Evolutionary conservation across 2,329 filamentous ascomycete species (phyloP).

Genomic region (Aspergillus melleus): DNA sequence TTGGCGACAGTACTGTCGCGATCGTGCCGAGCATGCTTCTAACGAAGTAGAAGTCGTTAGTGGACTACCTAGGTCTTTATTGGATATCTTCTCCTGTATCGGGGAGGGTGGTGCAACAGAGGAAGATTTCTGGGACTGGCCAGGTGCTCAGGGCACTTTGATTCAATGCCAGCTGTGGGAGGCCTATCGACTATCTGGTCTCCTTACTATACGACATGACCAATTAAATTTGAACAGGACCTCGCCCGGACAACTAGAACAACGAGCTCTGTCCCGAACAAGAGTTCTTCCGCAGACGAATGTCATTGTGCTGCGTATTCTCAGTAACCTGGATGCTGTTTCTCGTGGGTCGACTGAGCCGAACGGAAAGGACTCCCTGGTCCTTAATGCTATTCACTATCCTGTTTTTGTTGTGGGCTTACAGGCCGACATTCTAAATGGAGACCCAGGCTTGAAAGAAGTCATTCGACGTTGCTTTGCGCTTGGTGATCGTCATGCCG

Average conservation of each 20-base stretch:
- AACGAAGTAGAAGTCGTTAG: slow-evolving; percentile 26
- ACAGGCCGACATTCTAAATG: slow-evolving; percentile 12
- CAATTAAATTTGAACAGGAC: neutral
- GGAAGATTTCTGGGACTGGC: slow-evolving; percentile 31
- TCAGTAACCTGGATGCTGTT: slow-evolving; percentile 29
- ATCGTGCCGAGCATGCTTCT: neutral
- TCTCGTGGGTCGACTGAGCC: slow-evolving; percentile 19
- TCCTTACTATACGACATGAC: slow-evolving; percentile 23
- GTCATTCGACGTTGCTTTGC: slow-evolving; percentile 13
- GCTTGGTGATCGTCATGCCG: neutral
- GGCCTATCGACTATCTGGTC: slow-evolving; percentile 28
- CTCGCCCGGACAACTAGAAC: neutral
- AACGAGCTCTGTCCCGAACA: neutral
- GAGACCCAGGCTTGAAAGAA: slow-evolving; percentile 19
- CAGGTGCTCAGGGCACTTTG: slow-evolving; percentile 25
- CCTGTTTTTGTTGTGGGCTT: slow-evolving; percentile 25
- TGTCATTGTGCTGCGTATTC: slow-evolving; percentile 21
- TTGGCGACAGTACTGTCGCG: slow-evolving; percentile 29
- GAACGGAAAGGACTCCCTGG: slow-evolving; percentile 14
- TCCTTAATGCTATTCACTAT: slow-evolving; percentile 28
- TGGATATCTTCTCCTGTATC: slow-evolving; percentile 30
- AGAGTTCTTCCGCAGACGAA: slow-evolving; percentile 13
- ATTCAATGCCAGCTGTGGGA: slow-evolving; percentile 33
- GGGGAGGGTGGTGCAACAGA: slow-evolving; percentile 24
- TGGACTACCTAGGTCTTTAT: slow-evolving; percentile 28